phyloP scores from a whole-genome alignment of 106 monocot genomes.

The Acanthochlamys bracteata region DNA sequence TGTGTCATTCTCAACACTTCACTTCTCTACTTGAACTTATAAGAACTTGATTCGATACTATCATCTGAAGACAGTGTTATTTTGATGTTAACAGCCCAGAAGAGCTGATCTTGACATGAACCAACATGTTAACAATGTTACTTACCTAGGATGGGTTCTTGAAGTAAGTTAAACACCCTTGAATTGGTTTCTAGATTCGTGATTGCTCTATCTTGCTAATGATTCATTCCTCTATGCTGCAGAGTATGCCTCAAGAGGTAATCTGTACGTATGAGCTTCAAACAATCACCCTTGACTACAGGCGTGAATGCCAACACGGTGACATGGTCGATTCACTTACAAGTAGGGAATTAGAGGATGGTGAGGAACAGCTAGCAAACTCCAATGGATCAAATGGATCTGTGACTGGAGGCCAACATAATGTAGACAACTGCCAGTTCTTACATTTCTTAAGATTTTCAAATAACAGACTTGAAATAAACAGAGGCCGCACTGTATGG shows the following conservation, averaged over 20 bases:
- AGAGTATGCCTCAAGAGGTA: conserved; percentile 98
- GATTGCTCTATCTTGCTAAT: too few relatives aligned
- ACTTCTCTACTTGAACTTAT: too few relatives aligned
- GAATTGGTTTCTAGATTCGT: neutral
- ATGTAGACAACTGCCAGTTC: conserved; percentile 30
- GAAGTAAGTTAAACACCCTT: conserved; percentile 46
- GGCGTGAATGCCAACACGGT: conserved; percentile 87
- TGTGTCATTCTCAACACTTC: neutral
- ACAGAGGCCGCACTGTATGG: conserved; percentile 84
- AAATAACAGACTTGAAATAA: conserved; percentile 65
- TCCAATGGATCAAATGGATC: conserved; percentile 20
- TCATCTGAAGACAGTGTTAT: neutral
- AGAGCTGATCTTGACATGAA: conserved; percentile 99
- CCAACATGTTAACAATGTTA: conserved; percentile 98
- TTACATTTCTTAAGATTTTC: conserved; percentile 75
- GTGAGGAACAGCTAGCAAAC: neutral
- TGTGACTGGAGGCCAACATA: conserved; percentile 15
- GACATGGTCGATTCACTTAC: conserved; percentile 94
- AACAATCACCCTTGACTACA: conserved; percentile 89
- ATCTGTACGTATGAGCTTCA: conserved; percentile 90
- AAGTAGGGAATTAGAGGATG: conserved; percentile 37
- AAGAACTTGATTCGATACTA: too few relatives aligned
- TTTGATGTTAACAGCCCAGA: conserved; percentile 51
- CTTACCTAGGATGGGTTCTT: conserved; percentile 98
- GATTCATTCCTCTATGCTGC: neutral